Conservation (phyloP, 345 rosid genomes). For the Eucalyptus victrix region DNA sequence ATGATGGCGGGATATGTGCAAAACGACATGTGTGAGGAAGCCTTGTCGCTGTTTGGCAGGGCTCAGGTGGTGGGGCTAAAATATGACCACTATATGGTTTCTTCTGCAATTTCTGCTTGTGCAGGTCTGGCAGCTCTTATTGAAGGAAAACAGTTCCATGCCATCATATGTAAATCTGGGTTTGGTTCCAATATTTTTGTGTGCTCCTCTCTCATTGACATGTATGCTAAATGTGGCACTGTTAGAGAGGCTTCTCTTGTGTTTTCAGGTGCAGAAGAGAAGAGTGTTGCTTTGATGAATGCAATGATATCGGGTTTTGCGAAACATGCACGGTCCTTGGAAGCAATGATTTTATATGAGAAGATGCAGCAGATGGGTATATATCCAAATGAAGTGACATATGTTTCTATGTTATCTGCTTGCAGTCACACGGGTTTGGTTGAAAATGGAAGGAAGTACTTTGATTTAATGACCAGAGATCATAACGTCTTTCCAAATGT, state of each 20-base stretch:
- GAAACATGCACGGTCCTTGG: constrained; percentile 48
- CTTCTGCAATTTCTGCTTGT: constrained; percentile 68
- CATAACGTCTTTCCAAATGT: constrained; percentile 40
- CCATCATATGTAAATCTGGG: constrained; percentile 49
- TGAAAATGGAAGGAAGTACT: constrained; percentile 43
- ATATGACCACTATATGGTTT: constrained; percentile 40
- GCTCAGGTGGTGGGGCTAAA: constrained; percentile 30
- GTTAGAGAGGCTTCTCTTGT: constrained; percentile 48
- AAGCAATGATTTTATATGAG: constrained; percentile 72
- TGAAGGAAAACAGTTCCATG: constrained; percentile 69
- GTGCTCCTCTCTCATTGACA: constrained; percentile 56
- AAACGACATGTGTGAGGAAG: constrained; percentile 63
- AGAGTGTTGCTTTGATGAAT: constrained; percentile 62
- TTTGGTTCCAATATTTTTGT: constrained; percentile 36
- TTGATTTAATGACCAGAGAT: constrained; percentile 42
- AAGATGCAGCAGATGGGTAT: constrained; percentile 79
- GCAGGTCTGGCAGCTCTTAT: constrained; percentile 57
- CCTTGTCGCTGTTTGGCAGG: constrained; percentile 30
- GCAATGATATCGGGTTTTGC: constrained; percentile 62
- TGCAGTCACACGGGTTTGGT: constrained; percentile 72
- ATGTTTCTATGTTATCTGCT: constrained; percentile 60
- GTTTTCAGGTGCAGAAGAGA: constrained; percentile 28
- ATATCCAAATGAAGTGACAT: constrained; percentile 60
- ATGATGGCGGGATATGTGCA: constrained; percentile 69
- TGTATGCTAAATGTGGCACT: constrained; percentile 82